phyloP scores from a whole-genome alignment of 2,329 filamentous ascomycete species.

The Colletotrichum liriopes region DNA sequence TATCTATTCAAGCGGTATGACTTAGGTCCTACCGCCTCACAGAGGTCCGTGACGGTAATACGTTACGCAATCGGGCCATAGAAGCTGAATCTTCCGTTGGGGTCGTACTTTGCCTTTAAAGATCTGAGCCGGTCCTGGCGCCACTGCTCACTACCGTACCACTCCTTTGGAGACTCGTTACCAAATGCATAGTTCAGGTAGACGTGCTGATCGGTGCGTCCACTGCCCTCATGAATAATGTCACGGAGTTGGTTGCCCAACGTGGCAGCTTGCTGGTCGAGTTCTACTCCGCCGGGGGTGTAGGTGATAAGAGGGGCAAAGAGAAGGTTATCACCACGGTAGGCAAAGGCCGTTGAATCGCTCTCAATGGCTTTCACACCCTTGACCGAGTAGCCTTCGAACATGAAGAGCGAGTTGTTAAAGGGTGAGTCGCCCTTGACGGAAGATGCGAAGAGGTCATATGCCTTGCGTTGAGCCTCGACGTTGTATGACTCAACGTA shows the following conservation, averaged over 20 bases:
- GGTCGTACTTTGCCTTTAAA: conserved; percentile 67
- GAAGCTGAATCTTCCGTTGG: conserved; percentile 60
- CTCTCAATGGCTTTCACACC: conserved; percentile 58
- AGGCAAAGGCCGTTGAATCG: conserved; percentile 61
- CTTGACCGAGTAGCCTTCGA: conserved; percentile 67
- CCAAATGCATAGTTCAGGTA: conserved; percentile 70
- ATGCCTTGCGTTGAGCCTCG: conserved; percentile 49
- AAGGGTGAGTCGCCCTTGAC: conserved; percentile 42
- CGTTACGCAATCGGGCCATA: conserved; percentile 55
- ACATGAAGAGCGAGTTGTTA: conserved; percentile 65
- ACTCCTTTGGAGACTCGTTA: conserved; percentile 56
- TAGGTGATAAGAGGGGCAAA: conserved; percentile 57
- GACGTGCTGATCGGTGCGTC: conserved; percentile 51
- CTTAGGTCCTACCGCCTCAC: neutral
- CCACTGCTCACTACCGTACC: conserved; percentile 67
- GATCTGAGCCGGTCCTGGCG: conserved; percentile 60
- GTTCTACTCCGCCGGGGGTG: conserved; percentile 48
- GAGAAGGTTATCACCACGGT: conserved; percentile 62
- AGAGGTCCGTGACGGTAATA: accelerated
- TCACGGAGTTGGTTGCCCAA: conserved; percentile 57
- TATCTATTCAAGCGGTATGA: neutral
- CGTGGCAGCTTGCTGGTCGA: conserved; percentile 52
- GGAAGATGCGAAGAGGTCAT: conserved; percentile 52
- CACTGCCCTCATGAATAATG: conserved; percentile 54
- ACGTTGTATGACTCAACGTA: conserved; percentile 58